phyloP scores from a whole-genome alignment of 495 filamentous ascomycete genomes.

The Hypoxylon perforatum region DNA sequence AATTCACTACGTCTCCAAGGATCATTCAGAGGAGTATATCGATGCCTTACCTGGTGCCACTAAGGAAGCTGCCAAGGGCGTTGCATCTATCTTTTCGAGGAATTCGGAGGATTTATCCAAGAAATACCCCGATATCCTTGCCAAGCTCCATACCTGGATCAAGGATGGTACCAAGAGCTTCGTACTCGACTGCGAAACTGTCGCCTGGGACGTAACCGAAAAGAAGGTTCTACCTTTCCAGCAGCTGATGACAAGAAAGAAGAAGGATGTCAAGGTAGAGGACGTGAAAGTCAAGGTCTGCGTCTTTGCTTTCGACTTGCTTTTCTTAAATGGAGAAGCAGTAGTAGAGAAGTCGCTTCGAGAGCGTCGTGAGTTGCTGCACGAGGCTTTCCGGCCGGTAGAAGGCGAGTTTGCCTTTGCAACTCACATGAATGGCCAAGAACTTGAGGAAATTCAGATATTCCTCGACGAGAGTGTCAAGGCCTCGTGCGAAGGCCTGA shows the following conservation, averaged over 20 bases:
- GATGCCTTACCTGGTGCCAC: slow-evolving; percentile 63
- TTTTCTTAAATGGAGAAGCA: slow-evolving; percentile 93
- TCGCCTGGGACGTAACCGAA: slow-evolving; percentile 93
- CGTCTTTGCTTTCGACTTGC: slow-evolving; percentile 94
- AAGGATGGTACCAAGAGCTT: slow-evolving; percentile 91
- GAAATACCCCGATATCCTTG: slow-evolving; percentile 96
- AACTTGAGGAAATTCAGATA: slow-evolving; percentile 89
- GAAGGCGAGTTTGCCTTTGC: slow-evolving; percentile 96
- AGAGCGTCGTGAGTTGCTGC: slow-evolving; percentile 82
- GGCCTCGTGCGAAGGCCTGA: slow-evolving; percentile 93
- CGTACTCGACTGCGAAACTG: slow-evolving; percentile 96
- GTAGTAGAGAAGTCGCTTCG: slow-evolving; percentile 87
- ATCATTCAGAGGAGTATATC: slow-evolving; percentile 69
- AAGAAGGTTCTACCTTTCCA: slow-evolving; percentile 98
- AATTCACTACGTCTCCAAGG: slow-evolving; percentile 94
- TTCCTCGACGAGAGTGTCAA: slow-evolving; percentile 94
- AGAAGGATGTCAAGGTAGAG: slow-evolving; percentile 96
- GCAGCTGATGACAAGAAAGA: slow-evolving; percentile 96
- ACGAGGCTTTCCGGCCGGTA: slow-evolving; percentile 74
- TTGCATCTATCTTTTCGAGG: slow-evolving; percentile 92
- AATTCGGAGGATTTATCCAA: slow-evolving; percentile 97
- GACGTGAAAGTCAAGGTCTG: slow-evolving; percentile 98
- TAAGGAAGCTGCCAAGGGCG: slow-evolving; percentile 67
- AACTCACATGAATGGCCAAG: slow-evolving; percentile 84
- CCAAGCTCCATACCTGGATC: slow-evolving; percentile 87